Evolutionary conservation across 257 asterid species (phyloP), one percentile per base, ranked within the genome.

Genomic region (Dorcoceras hygrometricum): DNA sequence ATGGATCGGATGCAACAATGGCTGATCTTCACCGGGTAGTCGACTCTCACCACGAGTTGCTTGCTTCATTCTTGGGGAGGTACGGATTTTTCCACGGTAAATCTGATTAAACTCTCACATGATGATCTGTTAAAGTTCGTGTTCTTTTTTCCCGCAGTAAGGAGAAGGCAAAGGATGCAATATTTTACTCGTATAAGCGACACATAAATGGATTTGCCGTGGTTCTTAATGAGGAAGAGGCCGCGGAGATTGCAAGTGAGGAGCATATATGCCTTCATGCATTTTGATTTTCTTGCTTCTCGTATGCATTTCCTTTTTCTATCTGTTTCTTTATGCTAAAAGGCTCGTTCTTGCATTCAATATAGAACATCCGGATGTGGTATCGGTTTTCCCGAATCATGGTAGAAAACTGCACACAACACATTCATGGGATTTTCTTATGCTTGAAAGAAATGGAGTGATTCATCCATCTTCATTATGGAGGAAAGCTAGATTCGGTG

Each of bases 121-220:
- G 24, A 53, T 18, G 24, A 4, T 32, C 4, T 34, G 11, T 50
- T 18, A 36, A 14, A 16, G 29, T 1, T 60, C 54, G 26, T 22
- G n/a, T 23, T 7, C 2, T 23, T 24, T 36, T 23, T 24, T 36
- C 18, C 6, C 69, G 73, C 73, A 90, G 96, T 68, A 65, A 67
- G 50, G 82, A 79, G 62, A 82, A 70, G 79, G 94, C 92, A 0
- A 80, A 62, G 25, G 91, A 88, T 16, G 82, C 90, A 0, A 83
- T 90, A 2, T 63, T 90, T 66, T 86, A 93, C 77, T 83, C 96
- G 1, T 93, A 90, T 56, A 34, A 73, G 12, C 78, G 78, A 27
- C 76, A 80, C 31, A 85, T 93, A 25, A 93, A 90, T 66, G 96
- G 97, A 2, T 90, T 93, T 73, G 88, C 96, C 39, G 95, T 92